A percentile compares a stretch with the other conserved stretches of the same genome.
Conservation (phyloP, 139 green algal species). For the Chlorella ohadii region DNA sequence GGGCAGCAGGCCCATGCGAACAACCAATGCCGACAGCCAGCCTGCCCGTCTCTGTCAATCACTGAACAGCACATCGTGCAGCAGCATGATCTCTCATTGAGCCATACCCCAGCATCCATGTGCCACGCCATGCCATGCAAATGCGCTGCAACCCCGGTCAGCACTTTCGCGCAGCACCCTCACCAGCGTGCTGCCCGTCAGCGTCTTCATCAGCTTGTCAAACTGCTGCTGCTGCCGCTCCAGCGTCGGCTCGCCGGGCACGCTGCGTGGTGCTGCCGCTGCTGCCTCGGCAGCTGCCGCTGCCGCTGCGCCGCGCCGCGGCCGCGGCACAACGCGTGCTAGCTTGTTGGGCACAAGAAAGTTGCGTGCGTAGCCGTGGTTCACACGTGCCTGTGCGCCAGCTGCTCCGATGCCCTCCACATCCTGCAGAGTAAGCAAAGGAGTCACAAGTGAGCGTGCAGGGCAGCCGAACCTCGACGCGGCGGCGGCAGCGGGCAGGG, state of each 20-base stretch:
- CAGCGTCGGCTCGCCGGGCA: neutral
- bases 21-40: too few relatives aligned
- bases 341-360: slow-evolving; percentile 37
- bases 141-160: too few relatives aligned
- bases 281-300: neutral
- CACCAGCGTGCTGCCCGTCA: slow-evolving; percentile 19
- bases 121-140: too few relatives aligned
- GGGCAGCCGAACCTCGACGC: neutral
- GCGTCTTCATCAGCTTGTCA: slow-evolving; percentile 28
- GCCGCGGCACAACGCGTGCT: neutral
- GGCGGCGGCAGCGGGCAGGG: neutral
- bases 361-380: slow-evolving; percentile 46
- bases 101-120: too few relatives aligned
- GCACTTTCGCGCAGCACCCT: neutral
- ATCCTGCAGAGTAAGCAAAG: slow-evolving; percentile 16
- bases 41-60: too few relatives aligned
- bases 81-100: too few relatives aligned
- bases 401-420: slow-evolving; percentile 37
- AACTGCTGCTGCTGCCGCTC: slow-evolving; percentile 34
- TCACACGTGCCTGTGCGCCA: slow-evolving; percentile 11
- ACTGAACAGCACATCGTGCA: too few relatives aligned
- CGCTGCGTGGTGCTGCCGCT: slow-evolving; percentile 13
- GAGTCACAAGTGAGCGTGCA: neutral
- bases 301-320: neutral
- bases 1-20: too few relatives aligned